These are phyloP conservation scores for Saccharomyces hybrid DNA, from an alignment of 1,139 yeast species.

Conservation along the genomic window DNA sequence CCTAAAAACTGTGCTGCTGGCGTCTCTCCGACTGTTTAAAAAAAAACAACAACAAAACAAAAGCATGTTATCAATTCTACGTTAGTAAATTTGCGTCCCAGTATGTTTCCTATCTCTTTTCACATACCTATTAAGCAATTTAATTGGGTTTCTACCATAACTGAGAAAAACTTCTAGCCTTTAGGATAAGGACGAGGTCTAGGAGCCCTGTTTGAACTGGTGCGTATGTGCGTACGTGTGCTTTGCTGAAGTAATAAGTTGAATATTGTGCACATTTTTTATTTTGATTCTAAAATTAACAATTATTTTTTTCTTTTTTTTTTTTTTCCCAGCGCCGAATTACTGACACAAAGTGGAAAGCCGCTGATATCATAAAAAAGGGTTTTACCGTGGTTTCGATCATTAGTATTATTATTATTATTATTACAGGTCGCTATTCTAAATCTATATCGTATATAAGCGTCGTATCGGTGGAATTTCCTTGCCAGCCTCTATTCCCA, in stretches of 20 bases:
- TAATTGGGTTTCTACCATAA: not conserved
- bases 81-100: not conserved
- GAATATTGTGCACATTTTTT: not conserved
- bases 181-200: not conserved
- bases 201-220: not conserved
- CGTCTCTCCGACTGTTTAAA: slow-evolving; percentile 24
- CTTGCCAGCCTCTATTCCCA: slow-evolving; percentile 95
- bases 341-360: not conserved
- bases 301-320: not conserved
- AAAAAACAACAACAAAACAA: not conserved
- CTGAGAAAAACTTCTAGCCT: not conserved
- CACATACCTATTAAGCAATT: not conserved
- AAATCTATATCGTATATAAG: slow-evolving; percentile 65
- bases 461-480: slow-evolving; percentile 68
- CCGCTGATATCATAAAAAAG: not conserved
- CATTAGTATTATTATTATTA: not conserved
- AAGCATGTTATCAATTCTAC: not conserved
- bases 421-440: slow-evolving; percentile 10
- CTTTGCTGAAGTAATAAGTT: no score
- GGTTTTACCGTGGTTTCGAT: not conserved
- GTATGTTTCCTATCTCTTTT: not conserved
- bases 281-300: not conserved
- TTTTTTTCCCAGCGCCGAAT: not conserved
- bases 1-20: slow-evolving; percentile 25
- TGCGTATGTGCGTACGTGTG: not conserved